A percentile compares a stretch with the other conserved stretches of the same genome.
Evolutionary conservation across 2,329 filamentous ascomycete species (phyloP).

Genomic region (Xylariaceae sp.): DNA sequence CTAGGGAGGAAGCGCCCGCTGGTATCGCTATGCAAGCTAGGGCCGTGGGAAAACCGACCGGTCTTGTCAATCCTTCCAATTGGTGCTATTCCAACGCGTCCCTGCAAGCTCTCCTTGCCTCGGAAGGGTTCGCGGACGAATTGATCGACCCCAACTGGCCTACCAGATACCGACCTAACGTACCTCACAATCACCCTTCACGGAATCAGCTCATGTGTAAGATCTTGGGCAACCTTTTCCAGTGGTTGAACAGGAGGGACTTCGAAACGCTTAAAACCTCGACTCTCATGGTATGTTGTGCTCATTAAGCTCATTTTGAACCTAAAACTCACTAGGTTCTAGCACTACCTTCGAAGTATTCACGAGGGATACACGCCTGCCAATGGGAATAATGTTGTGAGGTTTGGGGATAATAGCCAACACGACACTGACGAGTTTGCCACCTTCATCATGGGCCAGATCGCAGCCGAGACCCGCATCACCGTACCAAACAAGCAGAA

Average conservation of each 20-base stretch:
- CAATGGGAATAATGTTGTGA: background rate
- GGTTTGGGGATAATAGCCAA: slow-evolving; percentile 71
- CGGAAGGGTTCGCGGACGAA: slow-evolving; percentile 63
- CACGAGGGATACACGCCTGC: slow-evolving; percentile 37
- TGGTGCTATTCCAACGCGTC: slow-evolving; percentile 94
- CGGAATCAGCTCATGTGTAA: slow-evolving; percentile 57
- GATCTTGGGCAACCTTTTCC: slow-evolving; percentile 56
- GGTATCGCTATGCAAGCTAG: slow-evolving; percentile 40
- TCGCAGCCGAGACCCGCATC: slow-evolving; percentile 83
- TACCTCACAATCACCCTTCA: slow-evolving; percentile 50
- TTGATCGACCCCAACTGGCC: slow-evolving; percentile 57
- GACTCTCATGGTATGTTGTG: slow-evolving; percentile 52
- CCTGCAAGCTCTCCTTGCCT: slow-evolving; percentile 77
- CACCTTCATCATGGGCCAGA: slow-evolving; percentile 72
- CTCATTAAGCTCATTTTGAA: background rate
- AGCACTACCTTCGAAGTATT: slow-evolving; percentile 63
- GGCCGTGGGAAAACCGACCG: slow-evolving; percentile 49
- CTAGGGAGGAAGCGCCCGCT: slow-evolving; percentile 31
- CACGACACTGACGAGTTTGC: slow-evolving; percentile 93
- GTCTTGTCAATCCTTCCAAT: slow-evolving; percentile 74
- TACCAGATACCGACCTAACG: slow-evolving; percentile 65
- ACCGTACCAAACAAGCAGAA: slow-evolving; percentile 29
- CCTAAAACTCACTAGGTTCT: slow-evolving; percentile 4
- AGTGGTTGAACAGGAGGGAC: slow-evolving; percentile 52
- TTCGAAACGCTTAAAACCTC: slow-evolving; percentile 49